phyloP scores from a whole-genome alignment of 495 filamentous ascomycete genomes.

The Penicillium lagena region DNA sequence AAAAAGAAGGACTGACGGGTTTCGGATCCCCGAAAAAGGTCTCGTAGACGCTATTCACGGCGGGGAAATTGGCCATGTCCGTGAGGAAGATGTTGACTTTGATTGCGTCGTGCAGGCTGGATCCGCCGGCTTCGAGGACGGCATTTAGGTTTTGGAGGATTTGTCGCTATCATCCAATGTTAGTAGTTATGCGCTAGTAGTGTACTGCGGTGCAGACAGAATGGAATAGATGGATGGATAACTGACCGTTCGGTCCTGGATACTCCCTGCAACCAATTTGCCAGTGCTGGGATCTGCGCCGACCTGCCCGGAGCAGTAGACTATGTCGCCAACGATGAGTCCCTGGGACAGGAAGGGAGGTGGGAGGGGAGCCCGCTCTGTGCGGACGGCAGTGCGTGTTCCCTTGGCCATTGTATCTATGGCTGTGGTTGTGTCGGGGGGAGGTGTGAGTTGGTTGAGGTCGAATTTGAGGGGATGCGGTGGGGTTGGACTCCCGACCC shows the following conservation, averaged over 20 bases:
- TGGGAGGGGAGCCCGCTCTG: conserved; percentile 30
- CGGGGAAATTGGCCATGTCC: conserved; percentile 61
- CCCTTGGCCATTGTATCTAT: conserved; percentile 3
- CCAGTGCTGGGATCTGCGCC: conserved; percentile 45
- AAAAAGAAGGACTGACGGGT: conserved; percentile 28
- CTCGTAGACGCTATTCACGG: conserved; percentile 56
- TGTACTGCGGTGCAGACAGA: no score
- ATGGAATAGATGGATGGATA: neutral
- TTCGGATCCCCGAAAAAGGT: conserved; percentile 48
- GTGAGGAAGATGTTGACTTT: conserved; percentile 67
- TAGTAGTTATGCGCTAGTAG: neutral
- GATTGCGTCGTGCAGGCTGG: conserved; percentile 54
- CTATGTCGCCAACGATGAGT: conserved; percentile 33
- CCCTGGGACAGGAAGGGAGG: conserved; percentile 40
- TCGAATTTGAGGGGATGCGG: no score
- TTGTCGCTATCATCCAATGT: conserved; percentile 24
- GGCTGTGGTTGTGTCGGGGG: no score
- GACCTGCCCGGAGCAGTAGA: conserved; percentile 43
- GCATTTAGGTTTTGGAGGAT: conserved; percentile 56
- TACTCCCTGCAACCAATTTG: conserved; percentile 42
- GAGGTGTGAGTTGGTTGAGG: no score
- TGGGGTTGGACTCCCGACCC: no score
- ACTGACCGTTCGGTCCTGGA: conserved; percentile 50
- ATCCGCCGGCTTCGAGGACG: conserved; percentile 59
- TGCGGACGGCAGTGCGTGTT: conserved; percentile 21